These are phyloP conservation scores for Austroboletus rostrupii DNA, from an alignment of 1,284 basidiomycete genomes.

Conservation along the genomic window DNA sequence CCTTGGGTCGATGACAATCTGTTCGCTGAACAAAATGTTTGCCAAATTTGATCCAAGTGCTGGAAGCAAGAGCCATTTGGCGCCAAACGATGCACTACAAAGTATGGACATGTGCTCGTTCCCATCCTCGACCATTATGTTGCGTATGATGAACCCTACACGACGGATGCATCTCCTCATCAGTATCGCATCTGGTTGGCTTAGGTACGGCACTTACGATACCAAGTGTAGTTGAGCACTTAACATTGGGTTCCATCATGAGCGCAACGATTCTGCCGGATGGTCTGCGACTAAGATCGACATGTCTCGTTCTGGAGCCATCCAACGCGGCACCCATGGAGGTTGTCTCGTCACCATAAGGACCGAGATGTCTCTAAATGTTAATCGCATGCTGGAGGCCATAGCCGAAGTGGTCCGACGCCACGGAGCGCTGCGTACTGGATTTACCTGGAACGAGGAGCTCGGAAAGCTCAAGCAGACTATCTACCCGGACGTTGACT, in stretches of 20 bases:
- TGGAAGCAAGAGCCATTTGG: conserved; percentile 2
- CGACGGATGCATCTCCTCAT: conserved; percentile 26
- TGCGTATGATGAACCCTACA: conserved; percentile 30
- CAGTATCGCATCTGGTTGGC: conserved; percentile 31
- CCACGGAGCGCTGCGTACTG: conserved; percentile 27
- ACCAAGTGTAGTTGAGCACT: neutral
- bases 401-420: conserved; percentile 21
- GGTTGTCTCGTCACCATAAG: conserved; percentile 23
- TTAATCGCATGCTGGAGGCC: conserved; percentile 23
- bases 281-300: conserved; percentile 19
- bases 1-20: conserved; percentile 28
- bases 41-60: conserved; percentile 12
- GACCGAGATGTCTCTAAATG: conserved; percentile 21
- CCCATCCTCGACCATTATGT: conserved; percentile 28
- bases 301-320: conserved; percentile 27
- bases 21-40: conserved; percentile 23
- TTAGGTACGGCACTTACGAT: conserved; percentile 16
- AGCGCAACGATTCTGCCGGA: conserved; percentile 20
- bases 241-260: conserved; percentile 10
- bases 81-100: conserved; percentile 21
- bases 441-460: conserved; percentile 26
- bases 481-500: neutral
- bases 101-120: conserved; percentile 27
- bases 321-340: conserved; percentile 30
- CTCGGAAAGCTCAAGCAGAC: conserved; percentile 6